Evolutionary conservation across 257 asterid species (phyloP).

Genomic region (Scutellaria baicalensis): DNA sequence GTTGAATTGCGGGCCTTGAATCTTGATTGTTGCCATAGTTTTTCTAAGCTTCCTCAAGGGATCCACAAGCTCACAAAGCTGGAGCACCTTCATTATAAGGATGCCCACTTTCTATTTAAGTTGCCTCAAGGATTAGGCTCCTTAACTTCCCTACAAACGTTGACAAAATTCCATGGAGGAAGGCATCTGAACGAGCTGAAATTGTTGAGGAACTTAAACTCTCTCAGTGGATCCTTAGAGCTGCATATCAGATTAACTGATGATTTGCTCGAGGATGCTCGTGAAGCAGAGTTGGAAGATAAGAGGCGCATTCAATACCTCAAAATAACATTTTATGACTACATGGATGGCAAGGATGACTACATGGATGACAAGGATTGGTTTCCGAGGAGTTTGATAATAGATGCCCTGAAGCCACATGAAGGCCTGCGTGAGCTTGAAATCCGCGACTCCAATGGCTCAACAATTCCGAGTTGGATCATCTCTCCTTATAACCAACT

Average conservation of each 20-base stretch:
- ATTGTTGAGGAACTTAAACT: conserved; percentile 8
- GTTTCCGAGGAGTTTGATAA: not conserved
- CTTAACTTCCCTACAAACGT: not conserved
- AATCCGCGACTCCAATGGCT: not conserved
- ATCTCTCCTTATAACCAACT: not conserved
- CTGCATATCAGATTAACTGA: not conserved
- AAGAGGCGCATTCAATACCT: not conserved
- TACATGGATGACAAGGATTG: too few relatives aligned
- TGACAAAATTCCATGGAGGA: not conserved
- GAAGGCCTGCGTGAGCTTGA: not conserved
- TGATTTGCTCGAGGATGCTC: conserved; percentile 1
- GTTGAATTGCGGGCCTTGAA: not conserved
- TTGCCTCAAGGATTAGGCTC: not conserved
- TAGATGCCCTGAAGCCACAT: conserved; percentile 18
- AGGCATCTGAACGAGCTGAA: not conserved
- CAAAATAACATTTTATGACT: not conserved
- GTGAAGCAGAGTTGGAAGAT: conserved; percentile 8
- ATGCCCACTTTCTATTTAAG: not conserved
- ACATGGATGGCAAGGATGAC: not conserved
- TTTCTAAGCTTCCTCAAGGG: not conserved
- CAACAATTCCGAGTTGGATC: not conserved
- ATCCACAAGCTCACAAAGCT: not conserved
- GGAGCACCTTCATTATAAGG: not conserved
- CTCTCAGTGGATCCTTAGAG: not conserved
- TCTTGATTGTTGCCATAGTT: not conserved